Evolutionary conservation across 257 asterid species (phyloP).

Genomic region (Coffea eugenioides): DNA sequence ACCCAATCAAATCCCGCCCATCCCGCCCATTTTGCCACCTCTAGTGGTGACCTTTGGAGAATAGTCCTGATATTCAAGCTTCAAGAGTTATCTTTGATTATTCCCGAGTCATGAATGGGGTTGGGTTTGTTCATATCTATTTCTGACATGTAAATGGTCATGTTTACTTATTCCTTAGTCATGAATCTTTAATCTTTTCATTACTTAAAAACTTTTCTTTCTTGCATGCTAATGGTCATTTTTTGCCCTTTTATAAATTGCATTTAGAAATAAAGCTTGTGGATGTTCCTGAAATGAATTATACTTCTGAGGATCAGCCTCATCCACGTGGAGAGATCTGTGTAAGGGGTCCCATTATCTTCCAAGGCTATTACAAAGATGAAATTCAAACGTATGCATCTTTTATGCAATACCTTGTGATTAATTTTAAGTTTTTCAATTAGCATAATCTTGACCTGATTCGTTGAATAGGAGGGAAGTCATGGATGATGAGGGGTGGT

Average conservation of each 20-base stretch:
- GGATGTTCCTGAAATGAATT: constrained; percentile 96
- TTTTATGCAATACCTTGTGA: constrained; percentile 11
- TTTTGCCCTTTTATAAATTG: not conserved
- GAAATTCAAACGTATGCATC: constrained; percentile 70
- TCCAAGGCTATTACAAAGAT: constrained; percentile 90
- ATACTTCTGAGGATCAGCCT: constrained; percentile 89
- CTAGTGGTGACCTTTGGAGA: not conserved
- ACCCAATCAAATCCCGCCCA: too few species aligned
- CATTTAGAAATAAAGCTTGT: constrained; percentile 83
- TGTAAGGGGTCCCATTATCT: constrained; percentile 83
- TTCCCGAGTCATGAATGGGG: not conserved
- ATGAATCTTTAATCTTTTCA: too few species aligned
- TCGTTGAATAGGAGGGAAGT: constrained; percentile 76
- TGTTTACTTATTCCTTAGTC: too few species aligned
- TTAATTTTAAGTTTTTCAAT: constrained; percentile 20
- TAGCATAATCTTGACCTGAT: constrained; percentile 19
- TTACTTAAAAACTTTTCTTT: not conserved
- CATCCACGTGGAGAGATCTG: constrained; percentile 92
- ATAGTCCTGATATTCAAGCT: not conserved
- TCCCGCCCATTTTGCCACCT: too few species aligned
- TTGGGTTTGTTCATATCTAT: too few species aligned
- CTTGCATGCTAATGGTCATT: not conserved
- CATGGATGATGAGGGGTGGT: constrained; percentile 76
- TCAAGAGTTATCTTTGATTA: not conserved
- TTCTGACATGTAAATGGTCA: too few species aligned